Evolutionary conservation across 139 green algal species (phyloP).

Genomic region (Coccomyxa sp.): DNA sequence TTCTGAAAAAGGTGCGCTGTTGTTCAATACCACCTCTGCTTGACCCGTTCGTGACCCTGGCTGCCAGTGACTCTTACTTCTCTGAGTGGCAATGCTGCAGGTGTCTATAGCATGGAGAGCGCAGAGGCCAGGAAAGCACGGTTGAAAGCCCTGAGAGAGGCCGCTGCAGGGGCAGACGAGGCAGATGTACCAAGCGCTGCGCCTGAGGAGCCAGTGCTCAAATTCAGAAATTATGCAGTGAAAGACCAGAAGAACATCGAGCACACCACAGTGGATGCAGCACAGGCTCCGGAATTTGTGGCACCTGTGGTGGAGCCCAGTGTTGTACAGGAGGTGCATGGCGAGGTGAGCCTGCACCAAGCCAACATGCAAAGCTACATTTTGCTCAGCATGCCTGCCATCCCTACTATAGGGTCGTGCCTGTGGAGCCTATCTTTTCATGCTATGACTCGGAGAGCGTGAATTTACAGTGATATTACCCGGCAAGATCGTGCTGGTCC

Average conservation of each 20-base stretch:
- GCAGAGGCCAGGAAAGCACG: constrained; percentile 29
- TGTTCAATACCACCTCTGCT: too few species aligned
- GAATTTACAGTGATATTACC: too few species aligned
- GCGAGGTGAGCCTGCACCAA: constrained; percentile 35
- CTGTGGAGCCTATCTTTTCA: too few species aligned
- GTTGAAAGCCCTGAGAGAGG: constrained; percentile 43
- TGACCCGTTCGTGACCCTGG: too few species aligned
- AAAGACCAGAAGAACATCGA: constrained; percentile 66
- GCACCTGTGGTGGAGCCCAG: constrained; percentile 45
- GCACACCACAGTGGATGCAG: constrained; percentile 59
- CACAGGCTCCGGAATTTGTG: constrained; percentile 57
- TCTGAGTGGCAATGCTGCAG: too few species aligned
- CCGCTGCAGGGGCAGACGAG: constrained; percentile 5
- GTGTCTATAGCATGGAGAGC: constrained; percentile 43
- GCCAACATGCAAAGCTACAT: too few species aligned
- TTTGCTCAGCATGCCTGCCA: too few species aligned
- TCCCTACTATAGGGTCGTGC: too few species aligned
- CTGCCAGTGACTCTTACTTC: too few species aligned
- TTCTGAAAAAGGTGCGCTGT: too few species aligned
- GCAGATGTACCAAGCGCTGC: background rate
- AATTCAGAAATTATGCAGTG: constrained; percentile 78
- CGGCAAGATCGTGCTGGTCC: too few species aligned
- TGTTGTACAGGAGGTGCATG: constrained; percentile 37
- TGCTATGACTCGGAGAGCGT: too few species aligned
- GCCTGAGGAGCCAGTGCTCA: constrained; percentile 53